These are phyloP conservation scores for Talaromyces sp. DNA, from an alignment of 2,329 filamentous ascomycete genomes.

Conservation along the genomic window DNA sequence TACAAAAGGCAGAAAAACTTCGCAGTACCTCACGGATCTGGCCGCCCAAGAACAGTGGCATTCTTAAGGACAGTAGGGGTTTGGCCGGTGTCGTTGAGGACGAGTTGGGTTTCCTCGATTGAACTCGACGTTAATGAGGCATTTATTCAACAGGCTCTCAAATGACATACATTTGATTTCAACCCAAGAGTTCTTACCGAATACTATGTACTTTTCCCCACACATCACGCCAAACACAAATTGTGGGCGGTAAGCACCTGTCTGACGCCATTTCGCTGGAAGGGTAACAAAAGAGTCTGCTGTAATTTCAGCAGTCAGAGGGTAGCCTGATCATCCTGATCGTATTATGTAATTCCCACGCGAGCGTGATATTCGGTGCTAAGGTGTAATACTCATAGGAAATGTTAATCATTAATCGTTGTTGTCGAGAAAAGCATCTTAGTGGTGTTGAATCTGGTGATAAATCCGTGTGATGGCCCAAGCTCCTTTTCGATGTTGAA, in stretches of 20 bases:
- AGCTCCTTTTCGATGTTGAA: constrained; percentile 32
- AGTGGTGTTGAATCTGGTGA: background rate
- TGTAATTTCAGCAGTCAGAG: background rate
- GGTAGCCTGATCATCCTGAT: background rate
- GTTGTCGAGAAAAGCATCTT: background rate
- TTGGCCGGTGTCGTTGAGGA: constrained; percentile 54
- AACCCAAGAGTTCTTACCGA: background rate
- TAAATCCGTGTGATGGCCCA: constrained; percentile 28
- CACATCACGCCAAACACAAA: background rate
- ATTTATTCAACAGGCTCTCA: background rate
- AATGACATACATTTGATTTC: background rate
- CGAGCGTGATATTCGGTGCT: too few species aligned
- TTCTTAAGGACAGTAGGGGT: constrained; percentile 41
- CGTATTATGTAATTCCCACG: background rate
- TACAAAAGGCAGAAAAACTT: constrained; percentile 49
- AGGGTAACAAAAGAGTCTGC: background rate
- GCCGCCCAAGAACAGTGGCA: constrained; percentile 49
- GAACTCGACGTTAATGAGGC: background rate
- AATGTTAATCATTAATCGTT: too few species aligned
- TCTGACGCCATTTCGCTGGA: background rate
- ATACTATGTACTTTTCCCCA: background rate
- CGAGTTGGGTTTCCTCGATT: constrained; percentile 56
- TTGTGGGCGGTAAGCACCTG: background rate
- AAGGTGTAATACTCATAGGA: too few species aligned
- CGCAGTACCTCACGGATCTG: constrained; percentile 43